phyloP scores from a whole-genome alignment of 805 yeast genomes.

The Zygosaccharomyces gambellarensis region DNA sequence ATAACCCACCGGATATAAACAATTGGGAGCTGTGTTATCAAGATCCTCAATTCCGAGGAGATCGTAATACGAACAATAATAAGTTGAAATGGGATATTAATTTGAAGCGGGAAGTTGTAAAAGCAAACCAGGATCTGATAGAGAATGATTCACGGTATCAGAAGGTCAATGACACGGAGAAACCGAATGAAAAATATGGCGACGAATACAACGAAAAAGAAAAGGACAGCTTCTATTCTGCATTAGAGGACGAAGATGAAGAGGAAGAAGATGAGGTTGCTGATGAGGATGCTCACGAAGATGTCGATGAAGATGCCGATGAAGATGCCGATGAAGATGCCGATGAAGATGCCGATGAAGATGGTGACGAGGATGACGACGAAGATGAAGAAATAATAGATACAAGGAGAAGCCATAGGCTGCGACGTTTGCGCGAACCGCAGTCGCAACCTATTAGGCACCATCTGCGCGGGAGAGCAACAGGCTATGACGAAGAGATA shows the following conservation, averaged over 20 bases:
- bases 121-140: conserved; percentile 12
- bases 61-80: neutral
- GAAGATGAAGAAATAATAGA: neutral
- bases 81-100: conserved; percentile 10
- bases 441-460: conserved; percentile 5
- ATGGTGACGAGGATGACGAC: neutral
- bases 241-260: neutral
- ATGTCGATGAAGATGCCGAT: neutral
- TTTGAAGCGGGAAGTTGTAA: conserved; percentile 20
- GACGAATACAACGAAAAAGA: conserved; percentile 14
- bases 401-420: conserved; percentile 4
- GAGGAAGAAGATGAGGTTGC: neutral
- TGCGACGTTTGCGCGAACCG: conserved; percentile 1
- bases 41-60: conserved; percentile 3
- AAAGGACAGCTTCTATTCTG: conserved; percentile 2
- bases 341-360: neutral
- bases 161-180: conserved; percentile 7
- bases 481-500: conserved; percentile 1
- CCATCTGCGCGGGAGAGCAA: conserved; percentile 5
- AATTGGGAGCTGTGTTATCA: conserved; percentile 13
- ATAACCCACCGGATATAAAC: neutral
- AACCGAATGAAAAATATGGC: conserved; percentile 10
- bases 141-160: conserved; percentile 6
- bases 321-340: neutral
- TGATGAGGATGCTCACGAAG: conserved; percentile 1